These are phyloP conservation scores for Aristolochia fimbriata DNA, from an alignment of 164 flowering plant species.

Conservation along the genomic window DNA sequence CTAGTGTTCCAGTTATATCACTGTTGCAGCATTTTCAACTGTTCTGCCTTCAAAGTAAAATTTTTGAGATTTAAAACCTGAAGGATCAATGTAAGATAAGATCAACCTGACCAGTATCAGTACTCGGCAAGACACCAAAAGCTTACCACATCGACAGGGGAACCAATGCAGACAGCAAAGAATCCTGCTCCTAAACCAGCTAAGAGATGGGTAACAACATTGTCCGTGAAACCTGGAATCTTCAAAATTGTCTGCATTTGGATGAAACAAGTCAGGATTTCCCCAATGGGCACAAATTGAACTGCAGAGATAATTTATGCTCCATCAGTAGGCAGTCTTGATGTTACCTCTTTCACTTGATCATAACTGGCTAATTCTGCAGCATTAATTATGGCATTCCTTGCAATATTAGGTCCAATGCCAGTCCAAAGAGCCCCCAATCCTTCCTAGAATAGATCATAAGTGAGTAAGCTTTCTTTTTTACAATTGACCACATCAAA, in stretches of 20 bases:
- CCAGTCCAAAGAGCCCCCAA: conserved; percentile 91
- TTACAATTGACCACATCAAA: too few relatives aligned
- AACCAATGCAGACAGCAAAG: conserved; percentile 95
- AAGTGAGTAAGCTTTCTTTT: neutral
- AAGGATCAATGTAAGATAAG: too few relatives aligned
- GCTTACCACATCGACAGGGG: conserved; percentile 94
- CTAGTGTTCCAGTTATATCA: too few relatives aligned
- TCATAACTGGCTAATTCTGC: conserved; percentile 97
- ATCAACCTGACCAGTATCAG: neutral
- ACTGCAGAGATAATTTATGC: neutral
- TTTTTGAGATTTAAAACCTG: too few relatives aligned
- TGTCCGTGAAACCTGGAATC: conserved; percentile 91
- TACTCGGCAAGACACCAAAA: conserved; percentile 6
- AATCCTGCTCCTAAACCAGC: conserved; percentile 98
- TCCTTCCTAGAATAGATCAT: conserved; percentile 56
- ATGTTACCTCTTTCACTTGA: conserved; percentile 76
- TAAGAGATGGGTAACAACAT: conserved; percentile 71
- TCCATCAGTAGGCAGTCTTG: neutral
- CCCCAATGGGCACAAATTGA: neutral
- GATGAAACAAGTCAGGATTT: conserved; percentile 13
- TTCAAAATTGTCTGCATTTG: conserved; percentile 71
- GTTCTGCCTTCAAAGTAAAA: too few relatives aligned
- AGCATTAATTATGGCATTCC: conserved; percentile 95
- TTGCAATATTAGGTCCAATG: conserved; percentile 80
- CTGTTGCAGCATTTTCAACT: too few relatives aligned